A percentile compares a stretch with the other conserved stretches of the same genome.
Conservation (phyloP, 2,329 filamentous ascomycete species). For the Xylaria sp. region DNA sequence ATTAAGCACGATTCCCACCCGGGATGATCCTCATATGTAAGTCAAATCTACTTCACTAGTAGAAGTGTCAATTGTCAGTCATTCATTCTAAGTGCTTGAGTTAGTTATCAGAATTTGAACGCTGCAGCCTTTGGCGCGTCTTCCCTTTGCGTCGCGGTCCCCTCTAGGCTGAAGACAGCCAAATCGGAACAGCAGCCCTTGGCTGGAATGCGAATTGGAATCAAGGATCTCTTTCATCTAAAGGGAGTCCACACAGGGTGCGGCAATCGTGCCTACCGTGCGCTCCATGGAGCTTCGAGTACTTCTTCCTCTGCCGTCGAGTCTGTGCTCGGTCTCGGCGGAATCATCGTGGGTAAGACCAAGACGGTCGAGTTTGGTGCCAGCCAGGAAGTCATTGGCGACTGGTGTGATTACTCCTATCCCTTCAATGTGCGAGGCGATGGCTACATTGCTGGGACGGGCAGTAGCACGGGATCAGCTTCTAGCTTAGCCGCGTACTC, state of each 20-base stretch:
- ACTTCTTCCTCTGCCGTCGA: slow-evolving; percentile 14
- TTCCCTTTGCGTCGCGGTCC: slow-evolving; percentile 14
- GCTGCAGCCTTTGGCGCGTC: slow-evolving; percentile 12
- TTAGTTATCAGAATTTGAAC: slow-evolving; percentile 22
- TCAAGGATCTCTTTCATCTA: slow-evolving; percentile 27
- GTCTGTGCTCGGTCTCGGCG: slow-evolving; percentile 9
- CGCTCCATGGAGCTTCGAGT: background rate
- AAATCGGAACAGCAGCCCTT: slow-evolving; percentile 15
- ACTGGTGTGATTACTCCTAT: slow-evolving; percentile 23
- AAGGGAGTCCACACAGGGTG: slow-evolving; percentile 14
- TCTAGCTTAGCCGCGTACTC: slow-evolving; percentile 16
- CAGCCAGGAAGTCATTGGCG: slow-evolving; percentile 18
- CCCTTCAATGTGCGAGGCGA: slow-evolving; percentile 21
- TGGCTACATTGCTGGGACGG: slow-evolving; percentile 21
- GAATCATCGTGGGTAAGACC: slow-evolving; percentile 21
- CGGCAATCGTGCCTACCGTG: slow-evolving; percentile 23
- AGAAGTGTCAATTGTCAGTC: no score
- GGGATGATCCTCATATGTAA: slow-evolving; percentile 10
- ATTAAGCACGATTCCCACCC: slow-evolving; percentile 17
- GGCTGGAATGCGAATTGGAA: slow-evolving; percentile 17
- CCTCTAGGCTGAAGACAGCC: slow-evolving; percentile 11
- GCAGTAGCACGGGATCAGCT: slow-evolving; percentile 18
- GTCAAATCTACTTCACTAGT: background rate
- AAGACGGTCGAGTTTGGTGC: slow-evolving; percentile 24
- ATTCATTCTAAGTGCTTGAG: background rate